Evolutionary conservation across 352 stramenopile genomes (phyloP).

Genomic region (Phytophthora syringae): DNA sequence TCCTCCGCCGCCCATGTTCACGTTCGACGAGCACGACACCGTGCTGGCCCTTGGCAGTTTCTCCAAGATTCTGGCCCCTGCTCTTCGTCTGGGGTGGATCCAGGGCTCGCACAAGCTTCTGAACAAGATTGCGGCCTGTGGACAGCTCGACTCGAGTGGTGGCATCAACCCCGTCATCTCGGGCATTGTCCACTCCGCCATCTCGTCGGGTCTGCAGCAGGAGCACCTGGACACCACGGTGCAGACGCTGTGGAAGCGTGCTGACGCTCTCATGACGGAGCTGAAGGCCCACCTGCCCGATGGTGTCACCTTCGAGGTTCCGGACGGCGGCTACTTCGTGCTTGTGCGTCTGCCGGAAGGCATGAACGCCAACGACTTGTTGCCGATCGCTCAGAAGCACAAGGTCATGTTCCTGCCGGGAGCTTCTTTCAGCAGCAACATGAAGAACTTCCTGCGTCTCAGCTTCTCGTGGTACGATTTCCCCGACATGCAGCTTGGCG

Average conservation of each 20-base stretch:
- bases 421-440: slow-evolving; percentile 81
- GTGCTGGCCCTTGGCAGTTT: slow-evolving; percentile 93
- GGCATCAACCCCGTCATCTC: slow-evolving; percentile 94
- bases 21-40: slow-evolving; percentile 81
- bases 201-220: slow-evolving; percentile 73
- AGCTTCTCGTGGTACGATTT: slow-evolving; percentile 91
- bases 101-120: slow-evolving; percentile 76
- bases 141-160: slow-evolving; percentile 92
- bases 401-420: slow-evolving; percentile 89
- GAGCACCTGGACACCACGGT: slow-evolving; percentile 80
- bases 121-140: slow-evolving; percentile 78
- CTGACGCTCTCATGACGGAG: slow-evolving; percentile 79
- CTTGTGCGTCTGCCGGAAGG: slow-evolving; percentile 81
- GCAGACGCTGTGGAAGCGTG: slow-evolving; percentile 76
- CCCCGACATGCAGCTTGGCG: slow-evolving; percentile 78
- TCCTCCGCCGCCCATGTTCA: slow-evolving; percentile 85
- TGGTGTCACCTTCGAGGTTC: slow-evolving; percentile 74
- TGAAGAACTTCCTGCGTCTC: slow-evolving; percentile 90
- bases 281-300: slow-evolving; percentile 68
- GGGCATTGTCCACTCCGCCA: slow-evolving; percentile 83
- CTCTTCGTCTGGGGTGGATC: slow-evolving; percentile 91
- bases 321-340: slow-evolving; percentile 90
- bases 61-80: slow-evolving; percentile 95
- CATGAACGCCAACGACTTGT: slow-evolving; percentile 77
- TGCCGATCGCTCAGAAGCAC: slow-evolving; percentile 84